These are phyloP conservation scores for Saccharomycopsis amapae DNA, from an alignment of 805 yeast species.

Conservation along the genomic window DNA sequence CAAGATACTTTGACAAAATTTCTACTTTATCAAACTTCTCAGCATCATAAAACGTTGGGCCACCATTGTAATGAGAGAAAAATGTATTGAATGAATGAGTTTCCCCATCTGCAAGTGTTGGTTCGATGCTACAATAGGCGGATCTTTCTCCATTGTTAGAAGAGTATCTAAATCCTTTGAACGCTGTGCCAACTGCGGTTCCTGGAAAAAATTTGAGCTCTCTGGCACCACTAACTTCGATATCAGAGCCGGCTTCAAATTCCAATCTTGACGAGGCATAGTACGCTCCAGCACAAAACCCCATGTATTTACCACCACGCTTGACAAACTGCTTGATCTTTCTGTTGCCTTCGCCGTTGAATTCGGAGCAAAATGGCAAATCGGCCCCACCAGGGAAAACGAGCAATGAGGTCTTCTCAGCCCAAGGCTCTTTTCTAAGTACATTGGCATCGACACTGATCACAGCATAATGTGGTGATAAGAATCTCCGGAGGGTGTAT, in stretches of 20 bases:
- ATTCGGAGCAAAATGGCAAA: slow-evolving; percentile 66
- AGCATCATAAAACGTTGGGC: slow-evolving; percentile 78
- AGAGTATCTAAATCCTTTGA: slow-evolving; percentile 71
- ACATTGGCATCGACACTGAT: slow-evolving; percentile 56
- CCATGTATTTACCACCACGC: slow-evolving; percentile 76
- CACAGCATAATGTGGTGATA: slow-evolving; percentile 89
- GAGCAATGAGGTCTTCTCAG: slow-evolving; percentile 62
- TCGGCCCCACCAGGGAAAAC: slow-evolving; percentile 98
- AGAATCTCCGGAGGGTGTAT: slow-evolving; percentile 62
- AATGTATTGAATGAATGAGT: background rate
- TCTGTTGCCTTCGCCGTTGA: slow-evolving; percentile 63
- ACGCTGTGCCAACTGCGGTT: slow-evolving; percentile 72
- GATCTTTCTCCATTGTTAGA: slow-evolving; percentile 72
- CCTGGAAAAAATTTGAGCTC: slow-evolving; percentile 84
- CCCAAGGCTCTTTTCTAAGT: slow-evolving; percentile 82
- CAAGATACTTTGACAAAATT: slow-evolving; percentile 63
- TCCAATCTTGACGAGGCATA: slow-evolving; percentile 70
- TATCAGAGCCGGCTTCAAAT: slow-evolving; percentile 64
- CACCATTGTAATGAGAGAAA: slow-evolving; percentile 73
- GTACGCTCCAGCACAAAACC: slow-evolving; percentile 96
- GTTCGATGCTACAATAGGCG: slow-evolving; percentile 35
- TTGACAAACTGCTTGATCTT: slow-evolving; percentile 57
- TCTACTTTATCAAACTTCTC: slow-evolving; percentile 52
- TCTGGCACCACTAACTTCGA: slow-evolving; percentile 83
- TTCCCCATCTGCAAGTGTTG: slow-evolving; percentile 21